Base-by-base conservation (phyloP, 306 rosid genomes). In the Luffa aegyptiaca region DNA sequence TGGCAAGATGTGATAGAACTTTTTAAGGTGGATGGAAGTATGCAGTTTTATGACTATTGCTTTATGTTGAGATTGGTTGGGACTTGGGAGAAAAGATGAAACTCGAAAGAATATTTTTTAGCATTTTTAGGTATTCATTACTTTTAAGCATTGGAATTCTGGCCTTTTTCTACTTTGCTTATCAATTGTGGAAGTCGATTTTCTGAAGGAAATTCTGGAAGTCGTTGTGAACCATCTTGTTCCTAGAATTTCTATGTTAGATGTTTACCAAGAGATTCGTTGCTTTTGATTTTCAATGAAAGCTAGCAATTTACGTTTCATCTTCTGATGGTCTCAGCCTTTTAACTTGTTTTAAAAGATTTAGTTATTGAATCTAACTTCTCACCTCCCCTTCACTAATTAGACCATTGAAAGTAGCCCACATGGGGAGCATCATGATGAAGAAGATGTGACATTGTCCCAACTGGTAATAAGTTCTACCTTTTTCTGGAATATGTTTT, bases 361-460 rank as follows among this genome's bases (percentile, higher is more conserved):
- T 74, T 33, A 9, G 45, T 51, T 73, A 2, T 53, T 35, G 46
- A 37, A 48, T 85, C 61, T 63, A 53, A 56, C 77, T 18, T 35
- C 65, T 76, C 80, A 17, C 57, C 57, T 69, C 74, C 45, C 73
- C n/a, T 37, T 82, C 68, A 71, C 83, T 81, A 77, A 31, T 81
- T 87, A 93, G 97, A 93, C 93, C 80, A 79, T 93, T 79, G 97
- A 93, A 90, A 89, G 97, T 89, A 93, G 93, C 82, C 79, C 88
- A 11, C 85, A 76, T 56, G 96, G 91, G 85, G 97, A 86, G 85
- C 72, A 88, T 80, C 82, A 75, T 57, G 91, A 79, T 77, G 93
- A 93, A 82, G 97, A 92, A 87, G 93, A 93, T 84, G 96, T 93
- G 80, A 81, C 85, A 52, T 87, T 93, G 86, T 89, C 92, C 83